Evolutionary conservation across 2,329 filamentous ascomycete species (phyloP), one percentile per base, ranked within the genome.

Genomic region (Penicillium sp.): DNA sequence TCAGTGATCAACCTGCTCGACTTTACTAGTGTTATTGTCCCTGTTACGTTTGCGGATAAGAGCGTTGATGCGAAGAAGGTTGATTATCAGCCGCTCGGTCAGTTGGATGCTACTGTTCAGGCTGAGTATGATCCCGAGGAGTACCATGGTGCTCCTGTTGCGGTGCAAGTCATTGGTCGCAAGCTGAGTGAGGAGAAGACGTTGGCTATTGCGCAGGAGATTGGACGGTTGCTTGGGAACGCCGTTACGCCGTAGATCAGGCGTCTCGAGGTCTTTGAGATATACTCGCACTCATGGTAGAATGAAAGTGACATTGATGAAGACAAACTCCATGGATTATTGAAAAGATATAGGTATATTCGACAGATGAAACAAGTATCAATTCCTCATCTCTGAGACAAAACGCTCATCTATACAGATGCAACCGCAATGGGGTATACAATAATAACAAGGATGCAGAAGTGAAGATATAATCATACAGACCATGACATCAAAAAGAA

Each of bases 121-220:
- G 63, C 71, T 29, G 67, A 72, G 25, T 80, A 76, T 58, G 73
- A 76, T 46, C 66, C 73, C 0, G 72, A 74, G 31, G 61, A 70
- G 1, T 77, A 73, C 42, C 60, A 76, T 47, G 72, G 72, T 1
- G 71, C 66, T 1, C 73, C 72, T 13, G 72, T 75, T 4, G 68
- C 67, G 1, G 50, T 76, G 5, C 74, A 77, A 60, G 59, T 76
- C 46, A 71, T 77, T 3, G 72, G 64, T 3, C 61, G 73, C 6
- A 69, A 69, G 38, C 68, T 74, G 44, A 69, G 72, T 39, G 74
- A 77, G 56, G 73, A 76, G 60, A 74, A 72, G 54, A 66, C 72
- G 18, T 58, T 73, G 48, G 67, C 67, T 1, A 66, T 74, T 52
- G 70, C 70, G 8, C 68, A 72, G 48, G 62, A 67, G 42, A 53